phyloP scores from a whole-genome alignment of 805 yeast genomes.

The Cyberlindnera suaveolens region DNA sequence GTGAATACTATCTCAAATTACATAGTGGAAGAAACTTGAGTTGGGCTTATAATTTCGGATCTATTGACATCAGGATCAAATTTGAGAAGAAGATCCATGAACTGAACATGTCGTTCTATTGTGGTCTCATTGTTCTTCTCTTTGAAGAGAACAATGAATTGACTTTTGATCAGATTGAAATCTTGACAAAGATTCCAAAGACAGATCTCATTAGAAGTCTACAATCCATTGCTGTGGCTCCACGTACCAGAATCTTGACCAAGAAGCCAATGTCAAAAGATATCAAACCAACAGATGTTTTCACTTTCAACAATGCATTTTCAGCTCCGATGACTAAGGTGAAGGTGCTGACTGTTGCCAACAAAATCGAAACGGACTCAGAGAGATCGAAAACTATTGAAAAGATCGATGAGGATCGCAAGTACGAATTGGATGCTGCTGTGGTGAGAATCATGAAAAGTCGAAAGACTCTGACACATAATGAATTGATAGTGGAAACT shows the following conservation, averaged over 20 bases:
- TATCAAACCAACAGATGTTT: slow-evolving; percentile 55
- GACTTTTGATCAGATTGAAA: slow-evolving; percentile 55
- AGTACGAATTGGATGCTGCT: slow-evolving; percentile 74
- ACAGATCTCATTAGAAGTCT: slow-evolving; percentile 70
- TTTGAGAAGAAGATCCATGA: slow-evolving; percentile 69
- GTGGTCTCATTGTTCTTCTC: slow-evolving; percentile 71
- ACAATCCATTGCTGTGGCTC: slow-evolving; percentile 79
- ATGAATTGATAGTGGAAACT: slow-evolving; percentile 61
- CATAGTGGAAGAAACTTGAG: slow-evolving; percentile 53
- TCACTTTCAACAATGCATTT: slow-evolving; percentile 62
- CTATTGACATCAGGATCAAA: slow-evolving; percentile 69
- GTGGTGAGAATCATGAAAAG: slow-evolving; percentile 85
- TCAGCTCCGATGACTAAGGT: slow-evolving; percentile 62
- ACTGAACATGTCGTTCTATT: slow-evolving; percentile 71
- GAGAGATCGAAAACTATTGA: slow-evolving; percentile 40
- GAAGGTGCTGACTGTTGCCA: slow-evolving; percentile 60
- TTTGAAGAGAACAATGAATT: slow-evolving; percentile 55
- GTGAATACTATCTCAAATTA: slow-evolving; percentile 41
- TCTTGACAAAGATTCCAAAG: slow-evolving; percentile 65
- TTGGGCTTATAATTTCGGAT: slow-evolving; percentile 85
- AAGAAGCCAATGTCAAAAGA: slow-evolving; percentile 75
- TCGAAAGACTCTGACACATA: slow-evolving; percentile 53
- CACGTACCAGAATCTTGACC: slow-evolving; percentile 65
- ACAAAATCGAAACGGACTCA: slow-evolving; percentile 42
- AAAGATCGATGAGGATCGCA: slow-evolving; percentile 56